A percentile compares a stretch with the other conserved stretches of the same genome.
phyloP scores from a whole-genome alignment of 805 yeast species.

The Lipomyces sp. region DNA sequence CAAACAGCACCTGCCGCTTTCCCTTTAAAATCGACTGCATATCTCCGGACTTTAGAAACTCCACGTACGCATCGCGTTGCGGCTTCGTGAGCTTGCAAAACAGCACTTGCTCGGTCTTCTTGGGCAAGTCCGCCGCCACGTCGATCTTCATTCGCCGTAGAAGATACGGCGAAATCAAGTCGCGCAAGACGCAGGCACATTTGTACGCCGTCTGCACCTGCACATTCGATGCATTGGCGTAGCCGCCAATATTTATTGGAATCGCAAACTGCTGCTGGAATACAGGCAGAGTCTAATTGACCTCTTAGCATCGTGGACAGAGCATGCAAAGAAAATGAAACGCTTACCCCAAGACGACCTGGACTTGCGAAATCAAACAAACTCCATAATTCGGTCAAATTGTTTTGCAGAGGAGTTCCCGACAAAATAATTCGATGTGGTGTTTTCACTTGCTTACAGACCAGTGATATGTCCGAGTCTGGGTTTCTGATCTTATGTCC shows the following conservation, averaged over 20 bases:
- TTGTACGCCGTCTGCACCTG: conserved; percentile 96
- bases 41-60: conserved; percentile 74
- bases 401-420: conserved; percentile 97
- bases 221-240: conserved; percentile 92
- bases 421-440: conserved; percentile 83
- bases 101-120: conserved; percentile 88
- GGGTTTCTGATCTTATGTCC: conserved; percentile 98
- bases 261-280: conserved; percentile 88
- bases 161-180: conserved; percentile 84
- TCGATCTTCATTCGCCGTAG: conserved; percentile 84
- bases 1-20: conserved; percentile 75
- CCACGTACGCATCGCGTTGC: conserved; percentile 71
- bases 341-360: conserved; percentile 71
- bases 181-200: conserved; percentile 88
- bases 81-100: conserved; percentile 79
- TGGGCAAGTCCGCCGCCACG: conserved; percentile 91
- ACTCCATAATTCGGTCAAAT: conserved; percentile 88
- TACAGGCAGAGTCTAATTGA: conserved; percentile 67
- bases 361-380: conserved; percentile 93
- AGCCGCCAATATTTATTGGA: conserved; percentile 96
- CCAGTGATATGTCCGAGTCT: conserved; percentile 77
- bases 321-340: not conserved
- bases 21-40: conserved; percentile 68
- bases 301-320: too few relatives aligned
- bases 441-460: conserved; percentile 80